These are phyloP conservation scores for Sclerotinia trifoliorum DNA, from an alignment of 2,329 filamentous ascomycete genomes.

Conservation along the genomic window DNA sequence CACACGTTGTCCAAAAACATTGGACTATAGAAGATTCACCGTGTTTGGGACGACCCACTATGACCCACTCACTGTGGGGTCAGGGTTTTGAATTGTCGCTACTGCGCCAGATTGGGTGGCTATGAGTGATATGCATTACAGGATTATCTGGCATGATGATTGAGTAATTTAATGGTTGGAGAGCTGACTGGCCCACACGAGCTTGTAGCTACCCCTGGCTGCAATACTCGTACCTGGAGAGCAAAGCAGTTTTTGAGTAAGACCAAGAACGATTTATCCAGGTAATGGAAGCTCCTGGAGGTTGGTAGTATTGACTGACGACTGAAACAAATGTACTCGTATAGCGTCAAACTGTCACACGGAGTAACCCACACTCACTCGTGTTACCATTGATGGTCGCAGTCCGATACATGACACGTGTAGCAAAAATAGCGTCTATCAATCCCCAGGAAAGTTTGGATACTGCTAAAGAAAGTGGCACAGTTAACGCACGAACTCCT, in stretches of 20 bases:
- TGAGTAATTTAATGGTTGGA: neutral
- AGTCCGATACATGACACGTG: neutral
- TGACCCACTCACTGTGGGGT: slow-evolving; percentile 6
- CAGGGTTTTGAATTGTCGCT: slow-evolving; percentile 1
- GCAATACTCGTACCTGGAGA: neutral
- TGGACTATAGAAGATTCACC: slow-evolving; percentile 15
- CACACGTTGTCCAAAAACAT: slow-evolving; percentile 17
- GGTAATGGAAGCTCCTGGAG: slow-evolving; percentile 9
- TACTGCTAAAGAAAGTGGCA: neutral
- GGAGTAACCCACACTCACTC: no score
- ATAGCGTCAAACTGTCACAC: neutral
- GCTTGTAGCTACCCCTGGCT: slow-evolving; percentile 12
- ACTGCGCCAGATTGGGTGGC: slow-evolving; percentile 5
- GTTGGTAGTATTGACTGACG: neutral
- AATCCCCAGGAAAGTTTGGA: neutral
- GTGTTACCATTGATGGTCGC: no score
- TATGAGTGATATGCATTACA: slow-evolving; percentile 10
- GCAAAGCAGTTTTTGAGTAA: neutral
- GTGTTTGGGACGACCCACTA: neutral
- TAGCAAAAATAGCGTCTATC: neutral
- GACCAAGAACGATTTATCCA: neutral
- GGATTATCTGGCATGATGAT: neutral
- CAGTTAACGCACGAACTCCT: neutral
- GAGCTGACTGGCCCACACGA: slow-evolving; percentile 4
- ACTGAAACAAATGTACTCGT: neutral